Conservation (phyloP, 306 rosid genomes). For the Dryas drummondii region DNA sequence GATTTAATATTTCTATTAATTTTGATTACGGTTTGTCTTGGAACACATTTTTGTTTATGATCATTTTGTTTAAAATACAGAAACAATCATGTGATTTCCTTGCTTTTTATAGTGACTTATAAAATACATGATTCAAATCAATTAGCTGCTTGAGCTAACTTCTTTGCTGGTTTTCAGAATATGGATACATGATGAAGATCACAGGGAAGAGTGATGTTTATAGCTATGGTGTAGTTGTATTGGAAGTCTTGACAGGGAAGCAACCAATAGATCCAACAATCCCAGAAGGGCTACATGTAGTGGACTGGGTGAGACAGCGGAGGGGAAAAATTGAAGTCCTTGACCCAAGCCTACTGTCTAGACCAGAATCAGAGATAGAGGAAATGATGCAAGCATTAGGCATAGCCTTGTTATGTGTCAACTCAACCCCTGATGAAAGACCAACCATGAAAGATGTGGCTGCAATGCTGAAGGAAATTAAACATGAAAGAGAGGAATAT, state of each 20-base stretch:
- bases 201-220: conserved; percentile 75
- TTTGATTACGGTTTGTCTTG: not conserved
- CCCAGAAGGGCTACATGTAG: conserved; percentile 81
- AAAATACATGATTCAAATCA: not conserved
- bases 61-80: not conserved
- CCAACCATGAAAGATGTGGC: conserved; percentile 94
- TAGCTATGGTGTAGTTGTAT: conserved; percentile 74
- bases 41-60: too few relatives aligned
- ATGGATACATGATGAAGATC: conserved; percentile 91
- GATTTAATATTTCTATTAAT: conserved; percentile 9
- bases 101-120: not conserved
- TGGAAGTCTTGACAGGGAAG: conserved; percentile 91
- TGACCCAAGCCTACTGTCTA: conserved; percentile 58
- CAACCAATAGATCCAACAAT: conserved; percentile 98
- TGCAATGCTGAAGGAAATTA: conserved; percentile 86
- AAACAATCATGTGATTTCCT: not conserved
- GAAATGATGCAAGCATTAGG: conserved; percentile 91
- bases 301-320: conserved; percentile 87
- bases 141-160: conserved; percentile 18
- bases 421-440: conserved; percentile 76
- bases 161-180: conserved; percentile 48
- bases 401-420: conserved; percentile 83
- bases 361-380: conserved; percentile 77
- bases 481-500: conserved; percentile 78
- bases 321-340: conserved; percentile 64